Evolutionary conservation across 257 asterid species (phyloP).

Genomic region (Coffea canephora): DNA sequence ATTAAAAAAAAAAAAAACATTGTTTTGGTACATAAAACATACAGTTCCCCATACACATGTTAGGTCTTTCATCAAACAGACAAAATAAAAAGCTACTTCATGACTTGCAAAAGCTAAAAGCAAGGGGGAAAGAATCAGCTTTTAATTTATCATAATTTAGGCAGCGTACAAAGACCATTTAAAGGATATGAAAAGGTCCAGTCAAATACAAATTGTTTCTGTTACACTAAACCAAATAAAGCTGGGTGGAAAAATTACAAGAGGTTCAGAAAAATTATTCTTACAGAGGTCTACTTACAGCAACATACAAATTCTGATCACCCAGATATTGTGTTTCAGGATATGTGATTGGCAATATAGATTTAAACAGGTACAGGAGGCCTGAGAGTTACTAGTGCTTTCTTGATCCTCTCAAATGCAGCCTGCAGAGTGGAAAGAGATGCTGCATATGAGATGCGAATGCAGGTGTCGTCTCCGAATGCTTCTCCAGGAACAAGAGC

Average conservation of each 20-base stretch:
- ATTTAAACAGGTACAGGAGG: slow-evolving; percentile 45
- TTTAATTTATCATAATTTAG: background rate
- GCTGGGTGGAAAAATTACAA: background rate
- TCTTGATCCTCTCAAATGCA: slow-evolving; percentile 64
- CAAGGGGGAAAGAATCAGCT: background rate
- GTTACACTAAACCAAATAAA: background rate
- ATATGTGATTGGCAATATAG: background rate
- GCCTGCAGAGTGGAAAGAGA: slow-evolving; percentile 65
- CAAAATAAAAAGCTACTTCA: background rate
- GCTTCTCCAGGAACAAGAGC: slow-evolving; percentile 96
- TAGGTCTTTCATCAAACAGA: no score
- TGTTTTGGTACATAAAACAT: no score
- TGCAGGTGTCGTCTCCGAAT: slow-evolving; percentile 87
- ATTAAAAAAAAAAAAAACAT: no score
- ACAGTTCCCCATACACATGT: no score
- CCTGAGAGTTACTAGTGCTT: slow-evolving; percentile 51
- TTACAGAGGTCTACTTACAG: background rate
- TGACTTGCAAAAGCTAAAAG: background rate
- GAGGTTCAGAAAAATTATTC: background rate
- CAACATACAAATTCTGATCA: background rate
- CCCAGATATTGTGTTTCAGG: background rate
- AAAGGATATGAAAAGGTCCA: background rate
- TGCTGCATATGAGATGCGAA: slow-evolving; percentile 85
- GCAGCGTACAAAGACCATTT: background rate
- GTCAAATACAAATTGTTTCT: background rate